phyloP scores from a whole-genome alignment of 257 asterid genomes.

The Solanum rostratum region DNA sequence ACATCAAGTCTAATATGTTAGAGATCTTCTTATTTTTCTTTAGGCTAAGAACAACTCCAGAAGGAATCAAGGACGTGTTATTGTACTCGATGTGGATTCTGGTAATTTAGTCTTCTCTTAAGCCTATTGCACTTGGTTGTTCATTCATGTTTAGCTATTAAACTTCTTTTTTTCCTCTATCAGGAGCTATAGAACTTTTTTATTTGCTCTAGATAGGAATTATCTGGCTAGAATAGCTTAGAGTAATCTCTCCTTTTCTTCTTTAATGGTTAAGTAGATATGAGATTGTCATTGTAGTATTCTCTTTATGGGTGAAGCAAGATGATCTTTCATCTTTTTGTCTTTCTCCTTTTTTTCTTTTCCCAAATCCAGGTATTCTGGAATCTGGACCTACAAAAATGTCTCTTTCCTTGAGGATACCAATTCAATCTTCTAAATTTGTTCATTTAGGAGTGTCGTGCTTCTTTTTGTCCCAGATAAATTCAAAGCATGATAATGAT shows the following conservation, averaged over 20 bases:
- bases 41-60: conserved; percentile 71
- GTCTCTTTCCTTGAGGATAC: neutral
- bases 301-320: neutral
- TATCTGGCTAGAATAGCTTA: neutral
- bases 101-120: conserved; percentile 26
- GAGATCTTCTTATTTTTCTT: conserved; percentile 3
- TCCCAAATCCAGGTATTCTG: neutral
- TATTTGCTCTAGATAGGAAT: neutral
- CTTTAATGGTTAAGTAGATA: neutral
- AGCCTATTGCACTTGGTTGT: neutral
- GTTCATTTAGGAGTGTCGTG: neutral
- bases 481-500: neutral
- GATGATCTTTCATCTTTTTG: neutral
- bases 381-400: neutral
- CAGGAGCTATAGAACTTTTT: neutral
- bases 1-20: neutral
- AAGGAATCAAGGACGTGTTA: conserved; percentile 34
- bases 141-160: no score
- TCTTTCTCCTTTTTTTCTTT: neutral
- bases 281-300: neutral
- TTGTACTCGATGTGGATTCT: conserved; percentile 63
- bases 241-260: neutral
- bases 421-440: neutral
- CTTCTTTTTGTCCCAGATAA: neutral
- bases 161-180: neutral